A percentile compares a stretch with the other conserved stretches of the same genome.
These are phyloP conservation scores for Podospora sp. DNA, from an alignment of 495 filamentous ascomycete genomes.

Conservation along the genomic window DNA sequence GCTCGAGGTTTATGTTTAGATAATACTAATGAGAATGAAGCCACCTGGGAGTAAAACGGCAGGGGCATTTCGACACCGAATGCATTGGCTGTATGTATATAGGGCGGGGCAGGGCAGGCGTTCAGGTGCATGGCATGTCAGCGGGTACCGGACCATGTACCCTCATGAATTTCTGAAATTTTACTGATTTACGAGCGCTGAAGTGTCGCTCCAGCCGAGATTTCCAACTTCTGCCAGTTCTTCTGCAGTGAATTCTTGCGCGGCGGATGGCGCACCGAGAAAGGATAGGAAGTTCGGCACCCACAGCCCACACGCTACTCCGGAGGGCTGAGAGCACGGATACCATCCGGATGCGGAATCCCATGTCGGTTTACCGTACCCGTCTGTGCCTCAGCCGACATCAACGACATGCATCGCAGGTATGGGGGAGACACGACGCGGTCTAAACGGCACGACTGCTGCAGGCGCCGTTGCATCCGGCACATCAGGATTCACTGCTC, in stretches of 20 bases:
- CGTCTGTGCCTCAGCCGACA: conserved; percentile 2
- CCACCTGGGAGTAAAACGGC: neutral
- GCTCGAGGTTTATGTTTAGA: neutral
- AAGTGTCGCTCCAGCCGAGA: neutral
- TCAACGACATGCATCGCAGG: neutral
- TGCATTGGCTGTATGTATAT: neutral
- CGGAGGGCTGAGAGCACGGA: neutral
- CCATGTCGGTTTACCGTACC: conserved; percentile 11
- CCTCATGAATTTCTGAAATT: neutral
- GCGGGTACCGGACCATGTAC: neutral
- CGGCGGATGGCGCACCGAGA: neutral
- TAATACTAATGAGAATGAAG: neutral
- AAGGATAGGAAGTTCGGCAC: neutral
- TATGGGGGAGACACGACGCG: neutral
- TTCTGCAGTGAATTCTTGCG: neutral
- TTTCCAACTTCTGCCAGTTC: neutral
- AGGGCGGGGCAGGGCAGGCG: neutral
- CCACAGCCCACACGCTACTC: too few relatives aligned
- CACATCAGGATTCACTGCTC: neutral
- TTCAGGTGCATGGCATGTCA: neutral
- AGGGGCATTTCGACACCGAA: neutral
- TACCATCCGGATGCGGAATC: neutral
- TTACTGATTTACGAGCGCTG: neutral
- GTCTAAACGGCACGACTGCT: neutral
- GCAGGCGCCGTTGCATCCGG: neutral